Evolutionary conservation across 2,329 filamentous ascomycete species (phyloP).

Genomic region (Elsinoe arachidis): DNA sequence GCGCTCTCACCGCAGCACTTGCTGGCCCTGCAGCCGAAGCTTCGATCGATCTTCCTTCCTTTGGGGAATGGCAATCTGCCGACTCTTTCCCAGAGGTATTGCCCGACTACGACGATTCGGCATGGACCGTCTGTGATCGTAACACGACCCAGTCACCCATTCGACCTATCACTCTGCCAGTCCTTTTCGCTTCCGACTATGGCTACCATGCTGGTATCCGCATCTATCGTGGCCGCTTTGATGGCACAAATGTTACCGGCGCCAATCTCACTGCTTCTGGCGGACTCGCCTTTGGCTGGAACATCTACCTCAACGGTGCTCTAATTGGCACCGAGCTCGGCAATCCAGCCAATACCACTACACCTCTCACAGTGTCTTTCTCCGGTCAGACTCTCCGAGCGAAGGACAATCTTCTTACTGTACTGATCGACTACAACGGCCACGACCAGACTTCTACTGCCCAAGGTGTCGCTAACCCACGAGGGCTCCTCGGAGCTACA

Average conservation of each 20-base stretch:
- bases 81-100: constrained; percentile 43
- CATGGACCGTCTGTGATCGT: constrained; percentile 37
- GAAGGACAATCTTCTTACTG: constrained; percentile 41
- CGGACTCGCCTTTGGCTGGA: constrained; percentile 46
- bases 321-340: constrained; percentile 50
- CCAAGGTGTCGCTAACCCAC: constrained; percentile 41
- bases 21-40: constrained; percentile 20
- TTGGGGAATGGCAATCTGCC: constrained; percentile 39
- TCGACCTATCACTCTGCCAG: constrained; percentile 31
- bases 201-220: constrained; percentile 35
- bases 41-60: constrained; percentile 30
- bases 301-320: constrained; percentile 49
- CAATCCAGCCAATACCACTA: constrained; percentile 33
- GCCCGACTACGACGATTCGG: constrained; percentile 36
- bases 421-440: constrained; percentile 54
- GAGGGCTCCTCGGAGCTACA: constrained; percentile 46
- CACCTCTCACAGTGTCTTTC: constrained; percentile 42
- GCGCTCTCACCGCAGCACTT: constrained; percentile 28
- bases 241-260: constrained; percentile 31
- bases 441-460: constrained; percentile 44
- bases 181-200: constrained; percentile 35
- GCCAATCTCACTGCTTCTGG: constrained; percentile 42
- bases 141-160: constrained; percentile 28
- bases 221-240: constrained; percentile 35
- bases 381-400: constrained; percentile 36